Base-by-base conservation (phyloP, 1,284 basidiomycete species). In the Coniophora puteana region DNA sequence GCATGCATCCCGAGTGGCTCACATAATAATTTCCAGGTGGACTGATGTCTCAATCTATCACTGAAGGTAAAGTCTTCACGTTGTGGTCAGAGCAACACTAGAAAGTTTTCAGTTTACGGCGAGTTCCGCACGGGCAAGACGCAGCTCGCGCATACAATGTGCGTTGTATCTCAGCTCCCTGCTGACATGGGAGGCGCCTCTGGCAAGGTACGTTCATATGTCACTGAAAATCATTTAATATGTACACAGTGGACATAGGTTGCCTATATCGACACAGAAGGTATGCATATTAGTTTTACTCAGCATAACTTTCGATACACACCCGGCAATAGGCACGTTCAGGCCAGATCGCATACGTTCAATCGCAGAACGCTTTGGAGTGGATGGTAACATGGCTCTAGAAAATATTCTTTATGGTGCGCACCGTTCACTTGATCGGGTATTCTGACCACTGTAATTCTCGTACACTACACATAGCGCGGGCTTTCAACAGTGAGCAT, bases 201-300 rank as follows among this genome's bases (percentile, higher is more conserved):
- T 18, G 93, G 93, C 36, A 95, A 94, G 71, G 86, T 83, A 43
- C 29, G 54, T 31, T 2, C 32, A n/a, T n/a, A n/a, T n/a, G n/a
- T n/a, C n/a, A 45, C 45, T 27, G 18, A 13, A 44, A 4, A 14
- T 25, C 5, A 27, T 40, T 27, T 10, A 24, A 22, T n/a, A 39
- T 27, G 36, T 8, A n/a, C 27, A 44, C 23, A 47, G 13, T 41
- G 10, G 20, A 40, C 40, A 22, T 37, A 87, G 84, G 90, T 93
- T 25, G 92, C 92, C 52, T 95, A 90, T 61, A 90, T 95, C 46
- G 93, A 94, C 59, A 94, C 93, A 1, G 92, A 95, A 74, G 84
- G 87, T 76, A 49, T 32, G 43, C 40, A 38, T 20, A 30, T n/a
- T 27, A 26, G 24, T 29, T 12, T 27, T 16, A n/a, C n/a, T n/a